Evolutionary conservation across 2,329 filamentous ascomycete species (phyloP).

Genomic region (Exophiala sp.): DNA sequence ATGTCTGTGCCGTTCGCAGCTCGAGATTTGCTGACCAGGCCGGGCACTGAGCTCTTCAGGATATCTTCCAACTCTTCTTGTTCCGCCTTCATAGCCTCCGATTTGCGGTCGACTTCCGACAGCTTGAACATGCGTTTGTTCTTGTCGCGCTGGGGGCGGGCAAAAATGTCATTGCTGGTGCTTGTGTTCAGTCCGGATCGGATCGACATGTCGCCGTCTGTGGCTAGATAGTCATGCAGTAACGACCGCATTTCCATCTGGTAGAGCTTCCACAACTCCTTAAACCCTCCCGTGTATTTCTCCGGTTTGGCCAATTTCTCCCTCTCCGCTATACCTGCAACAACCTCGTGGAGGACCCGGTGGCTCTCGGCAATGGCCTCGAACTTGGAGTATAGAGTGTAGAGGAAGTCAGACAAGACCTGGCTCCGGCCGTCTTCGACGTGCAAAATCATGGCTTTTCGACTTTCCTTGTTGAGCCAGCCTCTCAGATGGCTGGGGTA

Average conservation of each 20-base stretch:
- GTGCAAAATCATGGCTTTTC: slow-evolving; percentile 57
- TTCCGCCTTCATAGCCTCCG: slow-evolving; percentile 71
- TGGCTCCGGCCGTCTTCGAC: slow-evolving; percentile 72
- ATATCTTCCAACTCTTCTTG: slow-evolving; percentile 87
- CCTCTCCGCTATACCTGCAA: slow-evolving; percentile 75
- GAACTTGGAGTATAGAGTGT: slow-evolving; percentile 91
- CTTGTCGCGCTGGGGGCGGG: slow-evolving; percentile 44
- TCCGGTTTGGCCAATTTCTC: slow-evolving; percentile 62
- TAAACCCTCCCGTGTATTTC: slow-evolving; percentile 78
- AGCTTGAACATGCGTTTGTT: slow-evolving; percentile 65
- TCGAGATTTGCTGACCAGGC: slow-evolving; percentile 70
- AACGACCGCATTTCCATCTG: slow-evolving; percentile 95
- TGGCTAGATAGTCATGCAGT: slow-evolving; percentile 92
- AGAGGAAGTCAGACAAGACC: slow-evolving; percentile 84
- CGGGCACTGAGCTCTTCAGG: slow-evolving; percentile 84
- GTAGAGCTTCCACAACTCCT: slow-evolving; percentile 94
- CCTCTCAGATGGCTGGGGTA: slow-evolving; percentile 71
- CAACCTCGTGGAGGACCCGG: slow-evolving; percentile 85
- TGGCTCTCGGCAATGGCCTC: slow-evolving; percentile 96
- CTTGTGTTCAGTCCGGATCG: slow-evolving; percentile 48
- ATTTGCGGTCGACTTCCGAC: slow-evolving; percentile 74
- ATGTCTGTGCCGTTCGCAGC: slow-evolving; percentile 37
- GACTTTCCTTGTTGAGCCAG: slow-evolving; percentile 43
- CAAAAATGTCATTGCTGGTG: slow-evolving; percentile 48
- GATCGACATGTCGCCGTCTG: slow-evolving; percentile 68